Evolutionary conservation across 1,284 basidiomycete genomes (phyloP), one percentile per base, ranked within the genome.

Genomic region (Rugosomyces carneus): DNA sequence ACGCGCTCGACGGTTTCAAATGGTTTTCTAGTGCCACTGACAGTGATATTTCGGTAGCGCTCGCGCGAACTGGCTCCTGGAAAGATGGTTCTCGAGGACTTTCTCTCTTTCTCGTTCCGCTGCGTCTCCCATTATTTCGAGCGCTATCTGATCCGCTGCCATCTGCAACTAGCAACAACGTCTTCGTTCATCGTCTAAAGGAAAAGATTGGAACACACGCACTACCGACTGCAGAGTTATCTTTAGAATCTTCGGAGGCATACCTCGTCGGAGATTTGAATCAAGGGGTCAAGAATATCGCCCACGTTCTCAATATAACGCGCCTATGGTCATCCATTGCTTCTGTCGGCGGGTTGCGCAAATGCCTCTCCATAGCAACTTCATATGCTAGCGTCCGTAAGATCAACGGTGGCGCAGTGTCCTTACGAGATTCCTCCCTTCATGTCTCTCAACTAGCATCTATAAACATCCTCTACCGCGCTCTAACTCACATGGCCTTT

Each of bases 11-110:
- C 52, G 84, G 87, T 1, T 79, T 89, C 64, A 89, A 89, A 65
- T 87, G 86, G 88, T 91, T 91, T 67, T 87, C 85, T 9, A 86
- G 83, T 44, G 89, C 88, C 1, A 87, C 86, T 0, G 89, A 91
- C 54, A 80, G 80, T 52, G 71, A 89, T 46, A 66, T 89, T 13
- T 73, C 85, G 0, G 69, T 89, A 19, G 84, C 84, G 0, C 67
- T 89, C 9, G 88, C 83, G 2, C 78, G 86, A 26, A 89, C 85
- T 2, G 81, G 80, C 0, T 60, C 70, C 5, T 52, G 57, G 9
- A 54, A 67, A 43, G 61, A 67, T 15, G 83, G 84, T 7, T 80
- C 82, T 1, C 73, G 78, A 16, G 75, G 75, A 0, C 72, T 89
- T 4, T 87, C 83, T 0, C 75, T 89, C 39, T 89, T 89, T 66